Evolutionary conservation across 2,329 filamentous ascomycete genomes (phyloP).

Genomic region (Plenodomus biglobosus): DNA sequence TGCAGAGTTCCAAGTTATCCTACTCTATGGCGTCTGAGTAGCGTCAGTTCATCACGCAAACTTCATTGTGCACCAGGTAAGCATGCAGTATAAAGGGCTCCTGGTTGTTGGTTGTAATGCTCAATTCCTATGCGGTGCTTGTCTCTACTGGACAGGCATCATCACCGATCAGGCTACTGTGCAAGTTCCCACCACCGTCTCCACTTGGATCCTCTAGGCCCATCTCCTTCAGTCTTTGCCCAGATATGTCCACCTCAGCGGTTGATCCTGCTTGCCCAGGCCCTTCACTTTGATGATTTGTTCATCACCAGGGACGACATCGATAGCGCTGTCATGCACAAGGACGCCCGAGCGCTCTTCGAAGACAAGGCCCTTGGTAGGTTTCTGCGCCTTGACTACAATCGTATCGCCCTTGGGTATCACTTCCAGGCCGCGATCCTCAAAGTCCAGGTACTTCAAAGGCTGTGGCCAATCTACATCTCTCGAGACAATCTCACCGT

Average conservation of each 20-base stretch:
- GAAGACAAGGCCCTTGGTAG: slow-evolving; percentile 63
- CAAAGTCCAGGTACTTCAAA: slow-evolving; percentile 60
- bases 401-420: slow-evolving; percentile 46
- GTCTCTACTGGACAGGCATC: slow-evolving; percentile 8
- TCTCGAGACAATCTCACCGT: slow-evolving; percentile 54
- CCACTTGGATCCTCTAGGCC: slow-evolving; percentile 8
- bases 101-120: neutral
- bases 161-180: slow-evolving; percentile 2
- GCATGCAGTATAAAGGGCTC: slow-evolving; percentile 10
- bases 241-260: slow-evolving; percentile 51
- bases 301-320: slow-evolving; percentile 61
- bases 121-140: slow-evolving; percentile 1
- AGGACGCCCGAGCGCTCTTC: slow-evolving; percentile 59
- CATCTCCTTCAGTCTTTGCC: slow-evolving; percentile 36
- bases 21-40: neutral
- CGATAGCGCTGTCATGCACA: slow-evolving; percentile 59
- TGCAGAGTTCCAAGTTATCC: neutral
- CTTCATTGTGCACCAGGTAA: slow-evolving; percentile 5
- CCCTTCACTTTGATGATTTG: slow-evolving; percentile 52
- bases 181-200: slow-evolving; percentile 1
- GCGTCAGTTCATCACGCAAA: slow-evolving; percentile 5
- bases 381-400: slow-evolving; percentile 52
- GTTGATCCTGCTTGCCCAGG: slow-evolving; percentile 42
- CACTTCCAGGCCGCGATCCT: slow-evolving; percentile 54
- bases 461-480: slow-evolving; percentile 64